phyloP scores from a whole-genome alignment of 345 rosid species.

The Brassica juncea region DNA sequence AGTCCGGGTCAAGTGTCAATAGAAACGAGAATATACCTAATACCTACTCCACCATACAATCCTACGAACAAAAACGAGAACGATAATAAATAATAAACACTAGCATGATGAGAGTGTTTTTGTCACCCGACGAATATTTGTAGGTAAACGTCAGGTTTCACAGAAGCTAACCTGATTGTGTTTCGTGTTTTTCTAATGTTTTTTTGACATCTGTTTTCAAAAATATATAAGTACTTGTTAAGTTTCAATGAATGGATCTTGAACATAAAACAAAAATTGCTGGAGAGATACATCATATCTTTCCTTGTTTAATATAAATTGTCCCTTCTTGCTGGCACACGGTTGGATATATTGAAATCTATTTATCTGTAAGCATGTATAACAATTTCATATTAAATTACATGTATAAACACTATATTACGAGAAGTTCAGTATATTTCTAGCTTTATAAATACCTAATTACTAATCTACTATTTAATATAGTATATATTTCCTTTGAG shows the following conservation, averaged over 20 bases:
- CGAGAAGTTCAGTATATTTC: neutral
- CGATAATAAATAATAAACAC: neutral
- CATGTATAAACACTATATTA: neutral
- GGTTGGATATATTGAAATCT: conserved; percentile 24
- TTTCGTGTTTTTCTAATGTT: neutral
- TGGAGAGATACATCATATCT: conserved; percentile 36
- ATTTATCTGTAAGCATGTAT: neutral
- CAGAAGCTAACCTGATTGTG: conserved; percentile 21
- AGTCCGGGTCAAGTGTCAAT: neutral
- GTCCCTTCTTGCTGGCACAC: conserved; percentile 32
- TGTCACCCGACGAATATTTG: conserved; percentile 7
- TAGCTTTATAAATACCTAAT: neutral
- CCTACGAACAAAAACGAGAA: neutral
- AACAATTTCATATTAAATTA: neutral
- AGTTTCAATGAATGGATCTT: neutral
- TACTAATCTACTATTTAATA: neutral
- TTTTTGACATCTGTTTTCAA: neutral
- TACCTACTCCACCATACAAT: conserved; percentile 30
- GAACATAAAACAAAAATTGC: neutral
- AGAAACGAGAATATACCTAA: conserved; percentile 5
- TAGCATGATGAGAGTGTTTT: conserved; percentile 2
- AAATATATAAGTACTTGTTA: neutral
- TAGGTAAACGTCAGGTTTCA: conserved; percentile 23
- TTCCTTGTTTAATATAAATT: neutral
- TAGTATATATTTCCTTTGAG: neutral